phyloP scores from a whole-genome alignment of 495 filamentous ascomycete genomes.

The Aspergillus wentii region DNA sequence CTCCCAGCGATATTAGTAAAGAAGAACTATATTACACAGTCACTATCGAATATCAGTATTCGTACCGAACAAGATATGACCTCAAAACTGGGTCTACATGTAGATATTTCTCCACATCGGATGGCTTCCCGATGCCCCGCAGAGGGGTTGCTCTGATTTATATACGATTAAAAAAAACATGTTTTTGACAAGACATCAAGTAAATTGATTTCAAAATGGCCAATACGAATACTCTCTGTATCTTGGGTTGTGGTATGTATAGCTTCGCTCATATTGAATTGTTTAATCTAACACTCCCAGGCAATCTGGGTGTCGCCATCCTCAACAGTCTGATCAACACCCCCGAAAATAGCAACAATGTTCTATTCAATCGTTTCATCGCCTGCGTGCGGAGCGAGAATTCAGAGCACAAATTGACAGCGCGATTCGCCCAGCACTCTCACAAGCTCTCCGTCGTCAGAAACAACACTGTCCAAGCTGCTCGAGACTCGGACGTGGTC shows the following conservation, averaged over 20 bases:
- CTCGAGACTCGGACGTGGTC: conserved; percentile 18
- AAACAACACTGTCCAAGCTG: conserved; percentile 14
- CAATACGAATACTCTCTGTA: conserved; percentile 28
- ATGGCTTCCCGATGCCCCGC: too few species aligned
- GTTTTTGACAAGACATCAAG: too few species aligned
- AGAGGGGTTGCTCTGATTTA: too few species aligned
- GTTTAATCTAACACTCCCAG: conserved; percentile 10
- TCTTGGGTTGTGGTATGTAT: conserved; percentile 32
- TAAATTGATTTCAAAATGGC: too few species aligned
- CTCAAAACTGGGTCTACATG: too few species aligned
- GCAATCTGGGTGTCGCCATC: conserved; percentile 34
- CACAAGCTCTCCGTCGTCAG: conserved; percentile 13
- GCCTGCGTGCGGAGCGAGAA: conserved; percentile 29
- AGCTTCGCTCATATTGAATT: background rate
- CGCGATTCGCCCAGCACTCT: conserved; percentile 6
- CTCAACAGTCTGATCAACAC: conserved; percentile 23
- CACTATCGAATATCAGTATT: too few species aligned
- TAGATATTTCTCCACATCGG: too few species aligned
- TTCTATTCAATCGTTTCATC: conserved; percentile 21
- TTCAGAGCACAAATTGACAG: conserved; percentile 11
- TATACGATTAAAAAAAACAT: too few species aligned
- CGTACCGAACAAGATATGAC: too few species aligned
- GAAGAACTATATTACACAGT: too few species aligned
- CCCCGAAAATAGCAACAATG: conserved; percentile 3
- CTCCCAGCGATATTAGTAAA: too few species aligned